Conservation (phyloP, 441 rosid species). For the California macrophylla region DNA sequence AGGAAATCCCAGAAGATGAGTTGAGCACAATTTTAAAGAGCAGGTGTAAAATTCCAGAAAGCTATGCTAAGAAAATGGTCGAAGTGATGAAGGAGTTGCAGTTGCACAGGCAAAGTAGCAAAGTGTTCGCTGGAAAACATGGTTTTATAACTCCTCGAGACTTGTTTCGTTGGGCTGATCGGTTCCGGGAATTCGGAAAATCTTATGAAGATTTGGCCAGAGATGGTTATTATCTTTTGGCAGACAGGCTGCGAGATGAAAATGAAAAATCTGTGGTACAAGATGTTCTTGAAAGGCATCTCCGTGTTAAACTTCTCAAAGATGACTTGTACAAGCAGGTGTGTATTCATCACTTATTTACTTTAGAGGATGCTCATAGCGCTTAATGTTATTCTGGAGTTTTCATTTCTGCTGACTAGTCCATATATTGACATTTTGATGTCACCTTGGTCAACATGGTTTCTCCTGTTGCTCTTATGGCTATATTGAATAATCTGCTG, state of each 20-base stretch:
- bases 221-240: slow-evolving; percentile 89
- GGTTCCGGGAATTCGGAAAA: slow-evolving; percentile 54
- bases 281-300: slow-evolving; percentile 65
- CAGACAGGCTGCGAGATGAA: slow-evolving; percentile 89
- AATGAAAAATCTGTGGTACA: slow-evolving; percentile 72
- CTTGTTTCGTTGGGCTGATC: slow-evolving; percentile 94
- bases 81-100: slow-evolving; percentile 93
- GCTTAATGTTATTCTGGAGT: background rate
- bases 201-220: slow-evolving; percentile 81
- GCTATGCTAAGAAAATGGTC: slow-evolving; percentile 79
- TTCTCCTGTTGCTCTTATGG: background rate
- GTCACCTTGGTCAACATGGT: background rate
- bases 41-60: slow-evolving; percentile 64
- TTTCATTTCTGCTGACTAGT: background rate
- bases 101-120: slow-evolving; percentile 81
- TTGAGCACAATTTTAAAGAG: slow-evolving; percentile 56
- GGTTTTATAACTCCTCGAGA: slow-evolving; percentile 97
- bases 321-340: slow-evolving; percentile 71
- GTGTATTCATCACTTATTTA: slow-evolving; percentile 1
- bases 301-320: slow-evolving; percentile 47
- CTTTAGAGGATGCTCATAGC: background rate
- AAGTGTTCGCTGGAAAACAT: slow-evolving; percentile 98
- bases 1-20: slow-evolving; percentile 89
- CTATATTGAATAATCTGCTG: background rate
- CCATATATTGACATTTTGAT: background rate